These are phyloP conservation scores for Phialophora verrucosa DNA, from an alignment of 2,329 filamentous ascomycete genomes.

Conservation along the genomic window DNA sequence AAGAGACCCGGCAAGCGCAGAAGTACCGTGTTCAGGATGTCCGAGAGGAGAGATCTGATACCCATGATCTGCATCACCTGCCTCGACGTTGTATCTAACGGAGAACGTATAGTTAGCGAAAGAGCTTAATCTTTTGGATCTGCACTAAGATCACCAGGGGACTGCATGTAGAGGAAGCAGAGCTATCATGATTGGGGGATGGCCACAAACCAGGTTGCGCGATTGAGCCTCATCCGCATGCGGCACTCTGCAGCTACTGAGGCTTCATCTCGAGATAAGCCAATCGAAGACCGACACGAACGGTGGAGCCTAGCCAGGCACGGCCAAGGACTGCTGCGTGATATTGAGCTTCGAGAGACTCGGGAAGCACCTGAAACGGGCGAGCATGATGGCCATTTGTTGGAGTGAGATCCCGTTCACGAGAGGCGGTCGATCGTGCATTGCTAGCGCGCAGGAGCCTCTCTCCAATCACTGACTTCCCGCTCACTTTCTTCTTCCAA, in stretches of 20 bases:
- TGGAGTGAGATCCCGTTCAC: slow-evolving; percentile 10
- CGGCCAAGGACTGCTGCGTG: neutral
- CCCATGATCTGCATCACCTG: neutral
- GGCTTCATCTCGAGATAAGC: slow-evolving; percentile 10
- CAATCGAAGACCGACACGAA: slow-evolving; percentile 11
- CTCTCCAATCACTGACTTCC: slow-evolving; percentile 22
- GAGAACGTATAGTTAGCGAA: neutral
- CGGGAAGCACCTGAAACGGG: slow-evolving; percentile 7
- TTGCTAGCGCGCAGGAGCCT: slow-evolving; percentile 19
- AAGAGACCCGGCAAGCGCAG: neutral
- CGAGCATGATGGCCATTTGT: slow-evolving; percentile 11
- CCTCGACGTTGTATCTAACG: neutral
- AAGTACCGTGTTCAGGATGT: neutral
- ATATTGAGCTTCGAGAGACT: neutral
- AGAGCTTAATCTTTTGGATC: slow-evolving; percentile 6
- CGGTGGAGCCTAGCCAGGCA: neutral
- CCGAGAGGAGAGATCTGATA: neutral
- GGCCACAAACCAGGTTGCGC: neutral
- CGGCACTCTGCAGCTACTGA: slow-evolving; percentile 1
- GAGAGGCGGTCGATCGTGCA: slow-evolving; percentile 15
- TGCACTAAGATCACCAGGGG: slow-evolving; percentile 10
- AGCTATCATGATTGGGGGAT: slow-evolving; percentile 3
- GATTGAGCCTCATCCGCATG: slow-evolving; percentile 7
- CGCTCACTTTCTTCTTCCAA: slow-evolving; percentile 27
- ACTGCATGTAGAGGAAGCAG: slow-evolving; percentile 1